Percentiles rank a stretch among this genome's conserved stretches.
Conservation (phyloP, 164 flowering plant genomes). For the Pachysandra terminalis region DNA sequence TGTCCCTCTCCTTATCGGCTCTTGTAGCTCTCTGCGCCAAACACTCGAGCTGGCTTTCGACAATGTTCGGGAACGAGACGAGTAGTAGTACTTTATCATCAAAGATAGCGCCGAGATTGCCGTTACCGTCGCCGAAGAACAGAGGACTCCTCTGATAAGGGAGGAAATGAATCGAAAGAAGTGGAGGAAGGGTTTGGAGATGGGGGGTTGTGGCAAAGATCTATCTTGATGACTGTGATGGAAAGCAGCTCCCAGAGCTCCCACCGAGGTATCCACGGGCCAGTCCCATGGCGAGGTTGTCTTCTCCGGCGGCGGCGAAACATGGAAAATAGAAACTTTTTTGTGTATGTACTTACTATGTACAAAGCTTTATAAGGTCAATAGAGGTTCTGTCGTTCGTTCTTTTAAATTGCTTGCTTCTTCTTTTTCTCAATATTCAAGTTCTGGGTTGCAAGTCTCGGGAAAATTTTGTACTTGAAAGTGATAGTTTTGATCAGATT, state of each 20-base stretch:
- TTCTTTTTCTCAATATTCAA: too few species aligned
- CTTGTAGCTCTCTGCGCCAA: conserved; percentile 38
- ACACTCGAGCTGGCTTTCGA: conserved; percentile 24
- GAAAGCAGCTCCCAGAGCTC: conserved; percentile 38
- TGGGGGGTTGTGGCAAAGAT: conserved; percentile 59
- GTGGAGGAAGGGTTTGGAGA: conserved; percentile 35
- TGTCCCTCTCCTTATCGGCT: conserved; percentile 30
- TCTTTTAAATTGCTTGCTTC: too few species aligned
- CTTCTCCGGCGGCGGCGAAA: conserved; percentile 15
- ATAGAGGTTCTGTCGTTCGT: too few species aligned
- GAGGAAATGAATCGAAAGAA: background rate
- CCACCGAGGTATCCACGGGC: conserved; percentile 50
- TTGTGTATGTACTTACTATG: too few species aligned
- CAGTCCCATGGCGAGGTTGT: conserved; percentile 24
- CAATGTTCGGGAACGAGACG: conserved; percentile 9
- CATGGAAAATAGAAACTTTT: background rate
- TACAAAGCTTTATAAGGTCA: too few species aligned
- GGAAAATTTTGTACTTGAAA: too few species aligned
- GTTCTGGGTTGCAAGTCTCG: too few species aligned
- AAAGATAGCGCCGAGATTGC: conserved; percentile 16
- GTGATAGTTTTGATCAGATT: too few species aligned
- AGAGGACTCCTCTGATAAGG: background rate
- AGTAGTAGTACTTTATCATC: background rate
- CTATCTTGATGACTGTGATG: conserved; percentile 48
- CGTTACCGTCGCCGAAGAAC: conserved; percentile 25